Base-by-base conservation (phyloP, 352 stramenopile genomes). In the Globisporangium cystogenes region DNA sequence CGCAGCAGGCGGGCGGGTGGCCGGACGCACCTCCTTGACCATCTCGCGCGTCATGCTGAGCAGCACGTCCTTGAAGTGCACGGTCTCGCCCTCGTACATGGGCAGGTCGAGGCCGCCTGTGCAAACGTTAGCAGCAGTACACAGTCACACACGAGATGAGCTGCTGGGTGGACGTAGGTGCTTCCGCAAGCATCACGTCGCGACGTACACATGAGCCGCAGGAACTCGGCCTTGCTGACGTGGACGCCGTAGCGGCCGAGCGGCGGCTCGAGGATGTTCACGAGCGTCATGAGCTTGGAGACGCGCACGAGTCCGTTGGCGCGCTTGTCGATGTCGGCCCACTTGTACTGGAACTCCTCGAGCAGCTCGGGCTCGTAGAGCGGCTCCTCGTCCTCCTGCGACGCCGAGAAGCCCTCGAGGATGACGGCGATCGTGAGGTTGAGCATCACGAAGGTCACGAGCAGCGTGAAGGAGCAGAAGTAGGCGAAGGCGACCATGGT, bases 371-470 rank as follows among this genome's bases (percentile, higher is more conserved):
- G 81, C 29, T 93, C 84, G 62, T 97, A 84, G 27, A 90, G 74
- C 4, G 89, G 80, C 27, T 97, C 90, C 41, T 95, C 85, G 36
- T 96, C 87, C 57, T 89, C 74, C 7, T 90, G 78, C 1, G 75
- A 90, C 36, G 75, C 65, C 16, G 76, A 92, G 70, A 98, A 98
- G 43, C 86, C 85, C 48, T 98, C 88, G 12, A 98, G 78, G 49
- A 98, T 96, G 27, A 98, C 86, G 27, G 87, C 92, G 27, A 98
- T 96, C 44, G 96, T 97, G 47, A 98, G 69, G 55, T 98, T 98
- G 23, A 98, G 74, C 65, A 97, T 89, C 14, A 98, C 78, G 55
- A 94, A 98, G 14, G 81, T 96, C 33, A 98, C 76, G n/a, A 98
- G 72, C 51, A 98, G 55, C 15, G 87, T 96, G 57, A 98, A 98